Evolutionary conservation across 768 basidiomycete species (phyloP).

Genomic region (Russula vinacea): DNA sequence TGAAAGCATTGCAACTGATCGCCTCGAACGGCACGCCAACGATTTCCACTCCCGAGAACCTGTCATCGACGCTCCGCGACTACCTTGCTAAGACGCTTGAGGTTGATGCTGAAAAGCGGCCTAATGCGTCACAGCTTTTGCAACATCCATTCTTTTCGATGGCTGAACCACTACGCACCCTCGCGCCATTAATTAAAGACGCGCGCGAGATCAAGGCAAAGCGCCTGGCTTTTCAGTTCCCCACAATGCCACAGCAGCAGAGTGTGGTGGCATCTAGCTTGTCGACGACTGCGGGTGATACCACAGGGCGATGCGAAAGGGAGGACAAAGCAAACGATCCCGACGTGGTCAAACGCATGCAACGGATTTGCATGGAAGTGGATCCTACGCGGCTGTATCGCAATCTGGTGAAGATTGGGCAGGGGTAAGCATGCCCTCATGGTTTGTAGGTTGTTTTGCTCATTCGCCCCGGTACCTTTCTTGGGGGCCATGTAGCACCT

Average conservation of each 20-base stretch:
- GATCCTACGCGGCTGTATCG: conserved; percentile 94
- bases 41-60: conserved; percentile 82
- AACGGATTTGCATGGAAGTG: conserved; percentile 94
- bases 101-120: conserved; percentile 95
- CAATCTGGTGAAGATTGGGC: conserved; percentile 93
- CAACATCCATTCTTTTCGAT: conserved; percentile 88
- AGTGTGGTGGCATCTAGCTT: conserved; percentile 63
- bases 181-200: conserved; percentile 88
- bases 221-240: conserved; percentile 41
- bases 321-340: conserved; percentile 73
- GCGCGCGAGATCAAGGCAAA: conserved; percentile 62
- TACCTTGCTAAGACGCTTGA: conserved; percentile 87
- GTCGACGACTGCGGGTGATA: conserved; percentile 70
- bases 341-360: conserved; percentile 87
- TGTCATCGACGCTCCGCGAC: conserved; percentile 79
- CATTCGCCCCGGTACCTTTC: neutral
- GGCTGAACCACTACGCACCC: conserved; percentile 82
- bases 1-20: conserved; percentile 96
- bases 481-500: conserved; percentile 57
- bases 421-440: conserved; percentile 62
- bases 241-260: conserved; percentile 50
- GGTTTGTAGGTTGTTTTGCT: neutral
- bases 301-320: conserved; percentile 57
- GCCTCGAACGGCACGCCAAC: conserved; percentile 97
- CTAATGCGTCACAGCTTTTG: conserved; percentile 76